Evolutionary conservation across 257 asterid species (phyloP).

Genomic region (Solanum sejunctum): DNA sequence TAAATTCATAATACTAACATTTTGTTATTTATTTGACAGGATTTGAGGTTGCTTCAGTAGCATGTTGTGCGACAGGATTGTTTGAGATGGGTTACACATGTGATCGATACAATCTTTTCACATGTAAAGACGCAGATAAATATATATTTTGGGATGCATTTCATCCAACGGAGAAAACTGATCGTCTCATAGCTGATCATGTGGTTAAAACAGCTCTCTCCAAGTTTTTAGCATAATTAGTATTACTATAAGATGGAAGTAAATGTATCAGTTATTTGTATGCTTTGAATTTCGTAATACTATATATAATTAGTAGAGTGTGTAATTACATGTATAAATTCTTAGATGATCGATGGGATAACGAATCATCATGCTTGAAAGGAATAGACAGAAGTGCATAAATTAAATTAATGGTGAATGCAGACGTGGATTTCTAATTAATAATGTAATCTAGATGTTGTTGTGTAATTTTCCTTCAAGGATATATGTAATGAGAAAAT

Average conservation of each 20-base stretch:
- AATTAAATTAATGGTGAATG: background rate
- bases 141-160: conserved; percentile 90
- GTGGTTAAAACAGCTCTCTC: conserved; percentile 28
- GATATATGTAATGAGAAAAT: background rate
- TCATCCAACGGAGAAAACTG: conserved; percentile 70
- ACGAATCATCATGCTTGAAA: background rate
- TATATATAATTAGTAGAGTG: background rate
- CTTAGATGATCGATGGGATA: background rate
- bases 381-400: background rate
- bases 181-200: conserved; percentile 34
- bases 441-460: background rate
- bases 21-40: conserved; percentile 24
- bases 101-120: conserved; percentile 31
- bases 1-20: background rate
- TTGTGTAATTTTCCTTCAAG: background rate
- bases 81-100: conserved; percentile 79
- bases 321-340: background rate
- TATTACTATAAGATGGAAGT: background rate
- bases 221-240: conserved; percentile 15
- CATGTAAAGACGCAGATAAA: conserved; percentile 57
- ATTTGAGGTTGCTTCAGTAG: conserved; percentile 35
- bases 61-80: conserved; percentile 82
- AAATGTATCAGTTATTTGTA: background rate
- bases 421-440: background rate
- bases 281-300: background rate